Base-by-base conservation (phyloP, 1,284 basidiomycete genomes). In the Trichosporon faecale region DNA sequence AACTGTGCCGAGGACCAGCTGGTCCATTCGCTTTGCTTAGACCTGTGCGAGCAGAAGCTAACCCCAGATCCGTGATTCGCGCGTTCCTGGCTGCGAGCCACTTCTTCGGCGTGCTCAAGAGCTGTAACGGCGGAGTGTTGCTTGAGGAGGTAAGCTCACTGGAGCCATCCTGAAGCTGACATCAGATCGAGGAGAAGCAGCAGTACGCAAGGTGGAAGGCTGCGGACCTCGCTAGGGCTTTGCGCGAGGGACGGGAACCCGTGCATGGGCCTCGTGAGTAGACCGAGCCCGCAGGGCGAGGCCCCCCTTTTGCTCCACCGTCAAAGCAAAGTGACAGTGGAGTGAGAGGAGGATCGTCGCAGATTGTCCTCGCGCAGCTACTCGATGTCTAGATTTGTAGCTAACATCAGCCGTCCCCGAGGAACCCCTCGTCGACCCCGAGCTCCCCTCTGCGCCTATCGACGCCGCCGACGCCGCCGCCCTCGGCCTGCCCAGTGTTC, bases 191-290 rank as follows among this genome's bases (percentile, higher is more conserved):
- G 71, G 81, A 83, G 71, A 85, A 84, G 73, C 75, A 82, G 35
- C 81, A 82, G 70, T 85, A 85, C 66, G 81, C 84, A 3, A 70
- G 82, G 25, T 85, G 82, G 81, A 85, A 85, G 70, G 83, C 83
- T 18, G 82, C 81, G 11, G 83, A 84, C 65, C 79, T 83, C 0
- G 82, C 82, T 0, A 83, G 81, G 71, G 82, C 82, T 0, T 69
- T 85, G 18, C 76, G 82, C 29, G 83, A 83, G 60, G 82, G 84
- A 0, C 69, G 81, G 14, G 73, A 70, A 40, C 83, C 83, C 2
- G 72, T 74, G 6, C 72, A 82, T 12, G 83, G 83, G 2, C 83
- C 83, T 55, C 82, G 81, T 83, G 65, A 77, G 80, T 76, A 3
- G 1, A 18, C 31, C 46, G 11, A 21, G 46, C 6, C 21, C 49